Conservation (phyloP, 2,329 filamentous ascomycete genomes). For the Colletotrichum chlorophyti region DNA sequence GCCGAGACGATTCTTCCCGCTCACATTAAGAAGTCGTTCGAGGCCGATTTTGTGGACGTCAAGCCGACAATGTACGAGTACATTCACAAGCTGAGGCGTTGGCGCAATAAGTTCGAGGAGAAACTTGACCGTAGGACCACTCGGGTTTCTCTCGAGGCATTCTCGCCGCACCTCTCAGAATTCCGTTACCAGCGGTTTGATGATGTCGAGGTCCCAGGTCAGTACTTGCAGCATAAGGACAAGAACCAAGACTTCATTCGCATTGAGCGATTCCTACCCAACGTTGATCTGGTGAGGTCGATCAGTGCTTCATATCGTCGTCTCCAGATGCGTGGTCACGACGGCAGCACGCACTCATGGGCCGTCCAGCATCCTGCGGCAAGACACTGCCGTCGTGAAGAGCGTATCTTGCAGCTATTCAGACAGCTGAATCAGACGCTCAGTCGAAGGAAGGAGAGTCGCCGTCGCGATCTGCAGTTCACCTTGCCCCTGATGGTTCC, state of each 20-base stretch:
- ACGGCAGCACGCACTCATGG: conserved; percentile 96
- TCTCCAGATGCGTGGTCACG: conserved; percentile 94
- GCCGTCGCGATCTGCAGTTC: conserved; percentile 93
- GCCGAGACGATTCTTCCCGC: conserved; percentile 93
- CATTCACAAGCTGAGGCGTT: conserved; percentile 93
- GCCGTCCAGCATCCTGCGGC: conserved; percentile 96
- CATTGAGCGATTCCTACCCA: conserved; percentile 94
- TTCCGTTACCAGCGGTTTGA: conserved; percentile 99
- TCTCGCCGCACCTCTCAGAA: conserved; percentile 91
- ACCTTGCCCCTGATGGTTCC: conserved; percentile 96
- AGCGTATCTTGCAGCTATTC: conserved; percentile 95
- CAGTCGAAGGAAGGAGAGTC: conserved; percentile 91
- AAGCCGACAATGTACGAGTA: conserved; percentile 99
- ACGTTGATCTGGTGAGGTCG: conserved; percentile 89
- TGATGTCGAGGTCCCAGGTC: conserved; percentile 95
- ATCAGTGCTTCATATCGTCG: conserved; percentile 91
- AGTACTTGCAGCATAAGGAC: conserved; percentile 96
- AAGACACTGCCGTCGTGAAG: conserved; percentile 89
- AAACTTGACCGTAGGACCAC: conserved; percentile 86
- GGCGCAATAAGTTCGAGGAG: conserved; percentile 98
- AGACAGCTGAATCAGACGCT: conserved; percentile 95
- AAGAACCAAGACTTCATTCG: conserved; percentile 99
- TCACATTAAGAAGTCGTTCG: conserved; percentile 95
- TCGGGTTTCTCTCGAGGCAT: conserved; percentile 79
- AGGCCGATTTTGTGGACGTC: conserved; percentile 93